Evolutionary conservation across 2,329 filamentous ascomycete species (phyloP).

Genomic region (Fusarium gaditjirri): DNA sequence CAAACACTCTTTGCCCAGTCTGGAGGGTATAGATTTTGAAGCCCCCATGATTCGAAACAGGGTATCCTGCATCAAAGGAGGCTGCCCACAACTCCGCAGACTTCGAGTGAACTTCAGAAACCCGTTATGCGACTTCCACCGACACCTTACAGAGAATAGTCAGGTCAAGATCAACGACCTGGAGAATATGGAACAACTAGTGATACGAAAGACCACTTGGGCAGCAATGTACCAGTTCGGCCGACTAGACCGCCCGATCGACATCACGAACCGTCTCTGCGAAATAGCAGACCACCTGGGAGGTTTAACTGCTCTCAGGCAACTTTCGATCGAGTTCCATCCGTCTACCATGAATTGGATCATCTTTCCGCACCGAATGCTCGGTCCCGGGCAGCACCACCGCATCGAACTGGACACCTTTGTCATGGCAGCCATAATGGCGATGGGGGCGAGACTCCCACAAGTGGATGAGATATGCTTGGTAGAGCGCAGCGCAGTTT

Average conservation of each 20-base stretch:
- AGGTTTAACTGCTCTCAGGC: accelerated
- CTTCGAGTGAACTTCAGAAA: accelerated
- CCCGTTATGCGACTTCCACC: accelerated
- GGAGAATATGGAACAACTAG: accelerated
- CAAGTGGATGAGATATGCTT: neutral
- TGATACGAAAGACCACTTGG: no score
- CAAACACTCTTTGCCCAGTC: accelerated
- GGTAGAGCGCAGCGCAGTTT: neutral
- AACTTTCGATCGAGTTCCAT: accelerated
- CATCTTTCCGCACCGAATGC: accelerated
- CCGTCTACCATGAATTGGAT: accelerated
- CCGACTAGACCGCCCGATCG: neutral
- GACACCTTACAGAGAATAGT: accelerated
- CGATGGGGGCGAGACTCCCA: neutral
- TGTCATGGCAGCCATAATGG: neutral
- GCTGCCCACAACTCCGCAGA: neutral
- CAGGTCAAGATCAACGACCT: neutral
- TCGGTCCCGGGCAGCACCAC: accelerated
- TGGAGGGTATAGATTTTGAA: neutral
- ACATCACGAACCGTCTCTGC: neutral
- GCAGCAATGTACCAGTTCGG: neutral
- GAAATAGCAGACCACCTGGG: neutral
- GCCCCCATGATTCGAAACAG: neutral
- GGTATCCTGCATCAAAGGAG: neutral
- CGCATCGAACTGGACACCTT: neutral